phyloP scores from a whole-genome alignment of 768 basidiomycete genomes.

The Macrolepiota albuminosa region DNA sequence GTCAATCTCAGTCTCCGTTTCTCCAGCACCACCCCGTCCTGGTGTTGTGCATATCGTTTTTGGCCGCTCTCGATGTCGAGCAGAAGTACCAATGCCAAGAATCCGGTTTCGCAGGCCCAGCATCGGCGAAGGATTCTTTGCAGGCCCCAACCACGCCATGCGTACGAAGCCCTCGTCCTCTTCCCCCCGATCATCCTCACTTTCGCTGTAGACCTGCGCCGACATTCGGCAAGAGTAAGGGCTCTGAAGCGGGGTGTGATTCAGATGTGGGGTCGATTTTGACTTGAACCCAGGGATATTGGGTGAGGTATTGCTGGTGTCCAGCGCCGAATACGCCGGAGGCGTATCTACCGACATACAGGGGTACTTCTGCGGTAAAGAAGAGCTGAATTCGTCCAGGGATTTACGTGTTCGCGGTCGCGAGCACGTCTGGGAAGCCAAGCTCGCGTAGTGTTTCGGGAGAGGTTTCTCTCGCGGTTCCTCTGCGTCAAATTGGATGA shows the following conservation, averaged over 20 bases:
- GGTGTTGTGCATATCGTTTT: slow-evolving; percentile 62
- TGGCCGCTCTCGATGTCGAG: slow-evolving; percentile 26
- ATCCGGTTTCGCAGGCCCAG: slow-evolving; percentile 25
- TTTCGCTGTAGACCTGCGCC: slow-evolving; percentile 24
- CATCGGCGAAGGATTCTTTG: not conserved
- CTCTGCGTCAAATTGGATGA: not conserved
- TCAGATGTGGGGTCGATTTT: slow-evolving; percentile 21
- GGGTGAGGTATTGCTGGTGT: slow-evolving; percentile 13
- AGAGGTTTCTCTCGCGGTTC: not conserved
- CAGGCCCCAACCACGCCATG: slow-evolving; percentile 20
- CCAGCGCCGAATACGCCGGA: slow-evolving; percentile 17
- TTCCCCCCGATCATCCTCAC: slow-evolving; percentile 22
- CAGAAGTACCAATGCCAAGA: slow-evolving; percentile 20
- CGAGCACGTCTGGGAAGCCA: not conserved
- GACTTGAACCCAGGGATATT: slow-evolving; percentile 18
- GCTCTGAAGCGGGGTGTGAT: slow-evolving; percentile 8
- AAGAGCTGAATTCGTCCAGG: slow-evolving; percentile 11
- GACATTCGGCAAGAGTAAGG: slow-evolving; percentile 9
- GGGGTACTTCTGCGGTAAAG: slow-evolving; percentile 14
- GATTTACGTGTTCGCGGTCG: slow-evolving; percentile 5
- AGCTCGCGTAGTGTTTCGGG: not conserved
- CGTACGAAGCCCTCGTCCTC: slow-evolving; percentile 28
- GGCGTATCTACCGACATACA: slow-evolving; percentile 20
- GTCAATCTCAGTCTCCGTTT: slow-evolving; percentile 77
- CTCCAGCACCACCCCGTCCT: slow-evolving; percentile 57